Base-by-base conservation (phyloP, 169 alveolate species). In the Plasmodium sp. region DNA sequence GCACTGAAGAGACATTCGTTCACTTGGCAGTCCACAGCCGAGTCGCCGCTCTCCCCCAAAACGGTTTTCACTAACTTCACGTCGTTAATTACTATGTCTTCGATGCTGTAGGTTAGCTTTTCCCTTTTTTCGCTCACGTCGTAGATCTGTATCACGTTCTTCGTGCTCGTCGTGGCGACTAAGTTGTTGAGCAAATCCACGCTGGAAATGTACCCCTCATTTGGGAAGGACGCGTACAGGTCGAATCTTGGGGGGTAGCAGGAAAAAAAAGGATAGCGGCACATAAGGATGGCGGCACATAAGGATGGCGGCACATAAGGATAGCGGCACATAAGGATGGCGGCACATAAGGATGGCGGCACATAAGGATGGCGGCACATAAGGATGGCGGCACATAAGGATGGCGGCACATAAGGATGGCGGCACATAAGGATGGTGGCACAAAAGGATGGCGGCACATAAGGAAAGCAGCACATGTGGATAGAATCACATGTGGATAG, bases 131-230 rank as follows among this genome's bases (percentile, higher is more conserved):
- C 93, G 71, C n/a, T 39, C 43, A 85, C 39, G 31, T 85, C 93
- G 80, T 85, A 85, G 36, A 85, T 85, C 62, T 85, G 77, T 74
- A 85, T 54, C 27, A 43, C 41, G 75, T 85, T 85, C 56, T 85
- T 85, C 34, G 93, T 85, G 62, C 75, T 45, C 7, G 93, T 85
- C 22, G 85, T 75, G 2, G 86, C 93, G 27, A 85, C 54, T 43
- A 85, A 74, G 67, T 85, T 85, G 67, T 85, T 85, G 39, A 85
- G 27, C 22, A 85, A 4, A 39, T 85, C 93, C 75, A 85, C 75
- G 80, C 93, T 85, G 41, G 93, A 48, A 34, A 85, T 85, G 67
- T 85, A 75, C 54, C 93, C 93, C 71, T 85, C 93, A 75, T 74
- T 74, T 56, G 75, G 41, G 62, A 85, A 85, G 58, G 84, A 72